Evolutionary conservation across 139 green algal genomes (phyloP), one percentile per base, ranked within the genome.

Genomic region (Auxenochlorella pyrenoidosa): DNA sequence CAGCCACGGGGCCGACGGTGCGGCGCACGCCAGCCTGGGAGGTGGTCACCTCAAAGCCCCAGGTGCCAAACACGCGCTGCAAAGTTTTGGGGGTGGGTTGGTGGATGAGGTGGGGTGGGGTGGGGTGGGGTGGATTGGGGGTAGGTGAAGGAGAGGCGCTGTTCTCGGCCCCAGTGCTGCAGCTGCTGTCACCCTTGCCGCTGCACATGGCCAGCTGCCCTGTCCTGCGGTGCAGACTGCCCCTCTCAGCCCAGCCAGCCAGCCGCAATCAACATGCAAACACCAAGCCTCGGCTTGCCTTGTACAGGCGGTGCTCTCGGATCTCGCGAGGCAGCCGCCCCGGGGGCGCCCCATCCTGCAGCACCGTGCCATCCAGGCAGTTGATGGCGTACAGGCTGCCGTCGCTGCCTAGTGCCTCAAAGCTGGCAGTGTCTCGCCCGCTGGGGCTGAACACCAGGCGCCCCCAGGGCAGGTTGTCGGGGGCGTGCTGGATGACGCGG

Each of bases 371-470:
- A 75, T 95, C 91, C 28, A 94, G 65, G 4, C 92, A 16, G 75
- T 95, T 94, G 83, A 95, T 85, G 10, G 88, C 90, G 75, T 90
- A 90, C 44, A 94, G 79, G 66, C 86, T 70, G 43, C 86, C 84
- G 34, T 85, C 89, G 18, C 32, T 38, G 32, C 54, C 83, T 40
- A 79, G 63, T 0, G 90, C 92, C 65, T 91, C 38, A 76, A 91
- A 94, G 79, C 89, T 90, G 86, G 41, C 87, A 87, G 1, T 44
- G 15, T 32, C 0, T 4, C 1, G 30, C 43, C 12, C 40, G 44
- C 19, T 24, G 8, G 70, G 3, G 19, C 19, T 1, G 3, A 44
- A 72, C 22, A 3, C 8, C 58, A 75, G 79, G 34, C 51, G 79
- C 1, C 0, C 36, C 79, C 79, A 84, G 59, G 24, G 5, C 13